Percentiles rank a stretch among this genome's conserved stretches.
Conservation (phyloP, 139 green algal species). For the Axilococcus clingmanii region DNA sequence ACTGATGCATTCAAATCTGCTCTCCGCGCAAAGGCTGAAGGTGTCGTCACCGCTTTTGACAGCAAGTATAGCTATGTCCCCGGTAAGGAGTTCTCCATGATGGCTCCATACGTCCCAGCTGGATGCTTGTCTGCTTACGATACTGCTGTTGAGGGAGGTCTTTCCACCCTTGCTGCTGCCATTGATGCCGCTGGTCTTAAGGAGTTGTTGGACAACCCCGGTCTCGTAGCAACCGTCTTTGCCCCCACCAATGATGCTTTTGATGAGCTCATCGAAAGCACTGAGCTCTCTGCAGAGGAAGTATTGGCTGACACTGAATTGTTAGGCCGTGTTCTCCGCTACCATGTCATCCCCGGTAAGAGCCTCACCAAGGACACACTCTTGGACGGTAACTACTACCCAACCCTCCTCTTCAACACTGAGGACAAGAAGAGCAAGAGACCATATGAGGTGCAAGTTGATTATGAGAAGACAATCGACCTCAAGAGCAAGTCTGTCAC, state of each 20-base stretch:
- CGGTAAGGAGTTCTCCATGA: not conserved
- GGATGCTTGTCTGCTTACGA: conserved; percentile 4
- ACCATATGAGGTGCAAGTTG: not conserved
- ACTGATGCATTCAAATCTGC: no score
- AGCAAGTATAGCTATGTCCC: no score
- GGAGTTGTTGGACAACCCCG: conserved; percentile 3
- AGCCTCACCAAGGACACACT: not conserved
- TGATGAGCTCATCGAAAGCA: not conserved
- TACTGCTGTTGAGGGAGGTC: not conserved
- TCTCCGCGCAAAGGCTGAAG: no score
- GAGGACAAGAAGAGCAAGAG: no score
- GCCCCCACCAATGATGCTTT: conserved; percentile 18
- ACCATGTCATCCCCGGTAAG: conserved; percentile 20
- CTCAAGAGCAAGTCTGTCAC: not conserved
- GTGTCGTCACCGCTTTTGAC: no score
- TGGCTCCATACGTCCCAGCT: conserved; percentile 2
- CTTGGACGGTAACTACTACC: not conserved
- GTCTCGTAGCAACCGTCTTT: conserved; percentile 19
- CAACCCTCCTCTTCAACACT: conserved; percentile 4
- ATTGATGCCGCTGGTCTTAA: conserved; percentile 14
- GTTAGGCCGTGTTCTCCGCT: conserved; percentile 6
- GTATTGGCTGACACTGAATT: not conserved
- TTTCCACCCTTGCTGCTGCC: not conserved
- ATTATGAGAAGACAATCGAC: conserved; percentile 3
- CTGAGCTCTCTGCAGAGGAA: not conserved